Conservation (phyloP, 164 flowering plant genomes). For the Annona cherimola region DNA sequence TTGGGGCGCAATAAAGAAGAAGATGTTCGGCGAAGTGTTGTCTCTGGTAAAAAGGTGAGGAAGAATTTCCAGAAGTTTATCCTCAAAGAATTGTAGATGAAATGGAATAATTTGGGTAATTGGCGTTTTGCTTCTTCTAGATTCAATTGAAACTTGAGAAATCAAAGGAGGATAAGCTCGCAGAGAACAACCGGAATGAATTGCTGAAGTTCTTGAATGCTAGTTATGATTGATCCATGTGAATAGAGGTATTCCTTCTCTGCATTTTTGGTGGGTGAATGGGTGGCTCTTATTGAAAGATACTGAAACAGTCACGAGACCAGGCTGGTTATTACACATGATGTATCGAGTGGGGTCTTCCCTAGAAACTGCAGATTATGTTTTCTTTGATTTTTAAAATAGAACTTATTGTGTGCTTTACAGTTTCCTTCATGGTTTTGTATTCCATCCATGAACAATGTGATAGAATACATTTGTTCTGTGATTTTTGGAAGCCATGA, state of each 20-base stretch:
- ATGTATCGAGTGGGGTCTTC: neutral
- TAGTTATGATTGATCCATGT: conserved; percentile 64
- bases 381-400: neutral
- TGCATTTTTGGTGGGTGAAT: neutral
- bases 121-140: conserved; percentile 28
- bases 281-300: neutral
- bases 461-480: neutral
- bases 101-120: neutral
- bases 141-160: conserved; percentile 89
- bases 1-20: conserved; percentile 84
- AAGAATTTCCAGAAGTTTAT: neutral
- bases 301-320: neutral
- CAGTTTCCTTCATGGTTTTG: neutral
- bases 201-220: conserved; percentile 92
- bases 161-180: conserved; percentile 86
- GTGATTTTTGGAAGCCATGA: too few relatives aligned
- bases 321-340: neutral
- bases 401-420: neutral
- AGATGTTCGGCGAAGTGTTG: conserved; percentile 91
- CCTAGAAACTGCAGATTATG: neutral
- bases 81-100: neutral
- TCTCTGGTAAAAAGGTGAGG: conserved; percentile 91
- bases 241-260: neutral
- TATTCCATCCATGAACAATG: neutral
- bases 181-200: conserved; percentile 80